A percentile compares a stretch with the other conserved stretches of the same genome.
These are phyloP conservation scores for Debaryomyces sp. DNA, from an alignment of 1,139 yeast species.

Conservation along the genomic window DNA sequence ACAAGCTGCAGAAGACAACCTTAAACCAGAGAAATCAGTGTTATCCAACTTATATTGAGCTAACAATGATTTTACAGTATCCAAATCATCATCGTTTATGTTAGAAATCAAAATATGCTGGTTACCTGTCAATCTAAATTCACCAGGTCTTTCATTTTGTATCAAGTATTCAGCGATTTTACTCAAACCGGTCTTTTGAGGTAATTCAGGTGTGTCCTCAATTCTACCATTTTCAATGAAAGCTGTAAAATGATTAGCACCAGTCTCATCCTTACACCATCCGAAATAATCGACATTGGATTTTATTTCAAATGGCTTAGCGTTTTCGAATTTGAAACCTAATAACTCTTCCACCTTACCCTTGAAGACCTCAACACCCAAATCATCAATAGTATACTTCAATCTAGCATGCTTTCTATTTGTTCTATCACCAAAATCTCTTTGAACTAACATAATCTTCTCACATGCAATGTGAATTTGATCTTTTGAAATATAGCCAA, in stretches of 20 bases:
- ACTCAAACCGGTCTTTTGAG: conserved; percentile 85
- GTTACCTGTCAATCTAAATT: conserved; percentile 93
- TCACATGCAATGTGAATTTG: conserved; percentile 81
- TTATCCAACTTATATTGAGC: conserved; percentile 81
- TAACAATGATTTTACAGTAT: conserved; percentile 62
- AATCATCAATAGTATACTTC: conserved; percentile 92
- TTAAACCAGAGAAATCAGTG: conserved; percentile 77
- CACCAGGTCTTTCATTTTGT: conserved; percentile 58
- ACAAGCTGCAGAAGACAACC: conserved; percentile 94
- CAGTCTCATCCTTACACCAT: conserved; percentile 89
- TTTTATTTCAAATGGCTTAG: conserved; percentile 73
- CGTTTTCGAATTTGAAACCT: conserved; percentile 74
- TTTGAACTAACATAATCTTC: conserved; percentile 89
- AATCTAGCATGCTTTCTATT: conserved; percentile 98
- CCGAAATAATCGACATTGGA: conserved; percentile 93
- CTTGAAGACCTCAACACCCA: conserved; percentile 84
- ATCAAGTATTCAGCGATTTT: conserved; percentile 71
- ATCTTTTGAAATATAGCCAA: conserved; percentile 74
- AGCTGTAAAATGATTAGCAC: conserved; percentile 87
- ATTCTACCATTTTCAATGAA: conserved; percentile 97
- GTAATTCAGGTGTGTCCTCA: conserved; percentile 87
- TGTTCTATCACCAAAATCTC: conserved; percentile 93
- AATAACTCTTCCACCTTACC: conserved; percentile 79
- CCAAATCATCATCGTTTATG: conserved; percentile 69
- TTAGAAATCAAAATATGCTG: conserved; percentile 85